Conservation (phyloP, 2,329 filamentous ascomycete species). For the Paecilomyces niveus region DNA sequence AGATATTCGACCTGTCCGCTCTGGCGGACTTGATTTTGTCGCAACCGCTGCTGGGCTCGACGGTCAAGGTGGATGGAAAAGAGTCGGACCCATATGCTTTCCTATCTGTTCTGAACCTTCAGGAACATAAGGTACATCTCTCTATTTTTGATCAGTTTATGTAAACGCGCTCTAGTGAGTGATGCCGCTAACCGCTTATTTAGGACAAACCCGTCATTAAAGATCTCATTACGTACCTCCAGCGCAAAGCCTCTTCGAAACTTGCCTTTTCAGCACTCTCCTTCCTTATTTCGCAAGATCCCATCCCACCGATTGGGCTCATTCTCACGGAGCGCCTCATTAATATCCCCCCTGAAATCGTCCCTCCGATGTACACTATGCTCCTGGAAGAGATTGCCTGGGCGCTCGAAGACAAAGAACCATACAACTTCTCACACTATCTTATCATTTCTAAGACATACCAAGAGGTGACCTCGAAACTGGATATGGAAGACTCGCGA, state of each 20-base stretch:
- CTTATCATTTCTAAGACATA: constrained; percentile 90
- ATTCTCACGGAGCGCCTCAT: constrained; percentile 89
- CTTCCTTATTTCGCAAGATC: constrained; percentile 49
- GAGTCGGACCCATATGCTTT: constrained; percentile 90
- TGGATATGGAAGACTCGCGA: constrained; percentile 59
- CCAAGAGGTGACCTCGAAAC: constrained; percentile 71
- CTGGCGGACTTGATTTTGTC: constrained; percentile 80
- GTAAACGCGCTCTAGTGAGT: neutral
- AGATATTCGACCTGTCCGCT: constrained; percentile 78
- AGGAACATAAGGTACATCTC: constrained; percentile 56
- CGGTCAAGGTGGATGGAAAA: constrained; percentile 94
- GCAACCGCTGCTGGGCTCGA: constrained; percentile 83
- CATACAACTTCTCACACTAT: constrained; percentile 90
- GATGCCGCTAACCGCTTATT: neutral
- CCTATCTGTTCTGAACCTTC: constrained; percentile 76
- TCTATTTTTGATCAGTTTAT: neutral
- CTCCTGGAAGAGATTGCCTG: constrained; percentile 83
- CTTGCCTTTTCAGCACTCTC: constrained; percentile 51
- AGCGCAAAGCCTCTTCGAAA: constrained; percentile 46
- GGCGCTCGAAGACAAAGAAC: constrained; percentile 82
- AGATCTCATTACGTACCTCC: constrained; percentile 65
- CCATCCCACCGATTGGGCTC: constrained; percentile 63
- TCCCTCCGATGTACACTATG: constrained; percentile 92
- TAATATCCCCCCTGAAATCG: constrained; percentile 91
- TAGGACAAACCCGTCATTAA: constrained; percentile 64